Conservation (phyloP, 805 yeast species). For the Pichia exigua region DNA sequence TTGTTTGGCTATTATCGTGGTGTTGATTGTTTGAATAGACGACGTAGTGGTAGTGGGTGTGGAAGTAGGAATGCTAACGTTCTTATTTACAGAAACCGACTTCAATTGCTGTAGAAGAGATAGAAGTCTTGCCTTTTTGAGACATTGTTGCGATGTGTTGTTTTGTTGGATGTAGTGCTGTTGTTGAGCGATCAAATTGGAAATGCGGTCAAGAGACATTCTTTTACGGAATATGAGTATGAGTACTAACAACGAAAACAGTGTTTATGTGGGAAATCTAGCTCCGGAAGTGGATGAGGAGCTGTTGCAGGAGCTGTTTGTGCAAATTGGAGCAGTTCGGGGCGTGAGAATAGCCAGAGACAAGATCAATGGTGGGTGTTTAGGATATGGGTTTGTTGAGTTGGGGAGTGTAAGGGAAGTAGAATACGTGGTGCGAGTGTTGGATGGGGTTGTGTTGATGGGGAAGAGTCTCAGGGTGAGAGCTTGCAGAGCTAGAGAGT, state of each 20-base stretch:
- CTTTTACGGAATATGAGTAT: too few relatives aligned
- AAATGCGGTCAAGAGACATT: not conserved
- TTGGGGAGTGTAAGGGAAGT: constrained; percentile 53
- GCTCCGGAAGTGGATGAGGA: constrained; percentile 68
- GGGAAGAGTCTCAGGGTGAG: constrained; percentile 56
- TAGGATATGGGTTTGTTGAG: constrained; percentile 86
- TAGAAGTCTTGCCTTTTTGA: not conserved
- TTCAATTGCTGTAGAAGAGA: not conserved
- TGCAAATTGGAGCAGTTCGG: constrained; percentile 76
- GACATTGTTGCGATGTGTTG: not conserved
- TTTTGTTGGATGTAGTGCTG: not conserved
- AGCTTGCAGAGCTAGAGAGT: constrained; percentile 28
- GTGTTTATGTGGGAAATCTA: constrained; percentile 76
- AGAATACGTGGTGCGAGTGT: constrained; percentile 54
- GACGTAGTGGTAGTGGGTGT: not conserved
- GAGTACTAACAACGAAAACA: constrained; percentile 11
- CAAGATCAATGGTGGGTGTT: constrained; percentile 58
- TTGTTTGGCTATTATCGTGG: not conserved
- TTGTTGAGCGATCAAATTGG: not conserved
- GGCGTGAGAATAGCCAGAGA: constrained; percentile 74
- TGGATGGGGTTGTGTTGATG: constrained; percentile 54
- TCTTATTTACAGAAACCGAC: not conserved
- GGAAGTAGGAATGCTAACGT: not conserved
- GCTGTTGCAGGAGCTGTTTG: constrained; percentile 69
- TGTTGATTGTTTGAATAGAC: not conserved